Evolutionary conservation across 331 rosid genomes (phyloP), one percentile per base, ranked within the genome.

Genomic region (Malus hybrid): DNA sequence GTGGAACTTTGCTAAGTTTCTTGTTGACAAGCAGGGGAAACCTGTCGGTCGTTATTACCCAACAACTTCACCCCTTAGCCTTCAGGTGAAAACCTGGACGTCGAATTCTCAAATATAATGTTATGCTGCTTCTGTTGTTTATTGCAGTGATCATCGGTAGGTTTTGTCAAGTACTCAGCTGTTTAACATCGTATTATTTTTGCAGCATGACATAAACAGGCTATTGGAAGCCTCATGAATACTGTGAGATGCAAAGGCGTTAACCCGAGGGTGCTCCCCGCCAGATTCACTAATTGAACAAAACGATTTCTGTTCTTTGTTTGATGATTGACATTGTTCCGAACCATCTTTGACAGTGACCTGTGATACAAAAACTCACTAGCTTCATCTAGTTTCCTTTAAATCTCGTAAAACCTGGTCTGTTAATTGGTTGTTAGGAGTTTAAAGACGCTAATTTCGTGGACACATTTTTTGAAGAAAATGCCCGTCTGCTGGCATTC

Each of bases 1-100:
- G 72, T 89, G 97, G 97, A 91, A 91, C 84, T 91, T 87, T 24
- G 77, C 88, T 36, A 89, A 91, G 84, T 89, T 91, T 79, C 71
- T 89, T 65, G 93, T 91, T 46, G 86, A 86, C 84, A 86, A 79
- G 82, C 82, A 87, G 42, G 97, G 97, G 27, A 85, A 84, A 59
- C 87, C 76, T 32, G 91, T 68, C 13, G 92, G 79, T 62, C 96
- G 93, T 18, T 91, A 87, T 78, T 85, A 87, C 69, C 96, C 93
- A 73, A 85, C 91, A 1, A 91, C 96, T 67, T 76, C 89, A 61
- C 90, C 89, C 78, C 89, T 91, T 56, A 86, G 87, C 85, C 71
- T 89, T 65, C 87, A 89, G 91, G 95, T 87, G 77, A 75, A 71
- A 67, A 5, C 56, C 20, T 22, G 1, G 39, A 20, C 20, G 16